Conservation (phyloP, 2,329 filamentous ascomycete species). For the Didymella segeticola region DNA sequence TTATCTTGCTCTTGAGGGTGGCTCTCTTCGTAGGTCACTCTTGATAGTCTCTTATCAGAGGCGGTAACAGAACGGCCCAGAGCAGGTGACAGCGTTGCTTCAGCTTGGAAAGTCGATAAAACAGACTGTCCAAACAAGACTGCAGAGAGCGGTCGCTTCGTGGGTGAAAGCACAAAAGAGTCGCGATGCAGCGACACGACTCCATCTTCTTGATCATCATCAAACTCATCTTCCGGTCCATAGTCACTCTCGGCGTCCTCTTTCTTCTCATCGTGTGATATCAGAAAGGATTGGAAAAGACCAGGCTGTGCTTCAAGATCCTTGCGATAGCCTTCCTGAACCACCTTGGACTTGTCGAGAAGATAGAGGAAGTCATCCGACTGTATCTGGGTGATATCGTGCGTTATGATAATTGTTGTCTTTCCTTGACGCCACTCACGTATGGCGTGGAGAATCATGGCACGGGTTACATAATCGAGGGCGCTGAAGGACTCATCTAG, state of each 20-base stretch:
- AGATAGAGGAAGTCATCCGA: conserved; percentile 80
- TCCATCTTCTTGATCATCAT: conserved; percentile 20
- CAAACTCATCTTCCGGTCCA: conserved; percentile 10
- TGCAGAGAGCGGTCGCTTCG: conserved; percentile 27
- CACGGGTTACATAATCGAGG: conserved; percentile 75
- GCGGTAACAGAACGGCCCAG: background rate
- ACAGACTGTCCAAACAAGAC: conserved; percentile 28
- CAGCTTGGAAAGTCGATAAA: conserved; percentile 21
- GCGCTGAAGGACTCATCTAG: conserved; percentile 90
- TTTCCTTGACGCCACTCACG: conserved; percentile 78
- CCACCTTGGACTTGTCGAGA: conserved; percentile 71
- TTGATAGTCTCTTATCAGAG: background rate
- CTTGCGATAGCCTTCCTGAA: conserved; percentile 71
- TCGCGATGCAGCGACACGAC: conserved; percentile 27
- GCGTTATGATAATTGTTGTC: conserved; percentile 92
- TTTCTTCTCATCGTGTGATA: conserved; percentile 16
- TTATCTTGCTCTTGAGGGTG: background rate
- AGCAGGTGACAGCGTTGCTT: background rate
- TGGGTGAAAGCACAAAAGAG: conserved; percentile 19
- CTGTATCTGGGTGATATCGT: conserved; percentile 80
- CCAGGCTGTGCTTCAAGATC: conserved; percentile 57
- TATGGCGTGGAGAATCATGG: conserved; percentile 75
- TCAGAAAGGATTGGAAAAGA: conserved; percentile 53
- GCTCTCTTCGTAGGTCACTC: conserved; percentile 1
- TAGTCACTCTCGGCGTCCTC: conserved; percentile 5